Base-by-base conservation (phyloP, 257 asterid species). In the Dorcoceras hygrometricum region DNA sequence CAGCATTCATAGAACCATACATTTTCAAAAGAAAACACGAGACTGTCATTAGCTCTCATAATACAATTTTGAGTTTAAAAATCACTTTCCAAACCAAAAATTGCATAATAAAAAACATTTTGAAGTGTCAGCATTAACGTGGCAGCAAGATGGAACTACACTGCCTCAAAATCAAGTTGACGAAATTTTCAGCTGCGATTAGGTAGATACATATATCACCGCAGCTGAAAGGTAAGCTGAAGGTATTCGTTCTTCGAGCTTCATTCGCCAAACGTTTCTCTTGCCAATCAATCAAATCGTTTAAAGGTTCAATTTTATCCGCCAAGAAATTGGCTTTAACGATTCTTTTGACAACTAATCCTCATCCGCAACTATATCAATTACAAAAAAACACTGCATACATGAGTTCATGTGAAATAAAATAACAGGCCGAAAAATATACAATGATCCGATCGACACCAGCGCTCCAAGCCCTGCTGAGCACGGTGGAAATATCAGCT, bases 391-490 rank as follows among this genome's bases (percentile, higher is more conserved):
- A 69, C 39, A 48, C 7, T 4, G 1, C 50, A 77, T 53, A 50
- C 19, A 59, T 6, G 22, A 24, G 23, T 62, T 31, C 24, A 24
- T 3, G 57, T 31, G 56, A 57, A 26, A 66, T 25, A 16, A 5
- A 28, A 5, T 23, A 23, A 28, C 20, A 43, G 77, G 27, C 23
- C 32, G 72, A 67, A 60, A 58, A 23, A 72, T 24, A 78, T 78
- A 93, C 99, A 27, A 93, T 85, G 31, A 93, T 88, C 71, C 97
- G 87, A 65, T 93, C 95, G 55, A 90, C 95, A 32, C 99, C 97
- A 27, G 99, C 90, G 72, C 75, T 76, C 97, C 99, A 93, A 68
- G 99, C 99, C 84, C 99, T 85, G 78, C 69, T 79, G 63, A 93
- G 83, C 59, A 93, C 97, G 31, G 96, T 68, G 70, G 86, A 75